phyloP scores from a whole-genome alignment of 2,329 filamentous ascomycete species.

The Escovopsis sp. region DNA sequence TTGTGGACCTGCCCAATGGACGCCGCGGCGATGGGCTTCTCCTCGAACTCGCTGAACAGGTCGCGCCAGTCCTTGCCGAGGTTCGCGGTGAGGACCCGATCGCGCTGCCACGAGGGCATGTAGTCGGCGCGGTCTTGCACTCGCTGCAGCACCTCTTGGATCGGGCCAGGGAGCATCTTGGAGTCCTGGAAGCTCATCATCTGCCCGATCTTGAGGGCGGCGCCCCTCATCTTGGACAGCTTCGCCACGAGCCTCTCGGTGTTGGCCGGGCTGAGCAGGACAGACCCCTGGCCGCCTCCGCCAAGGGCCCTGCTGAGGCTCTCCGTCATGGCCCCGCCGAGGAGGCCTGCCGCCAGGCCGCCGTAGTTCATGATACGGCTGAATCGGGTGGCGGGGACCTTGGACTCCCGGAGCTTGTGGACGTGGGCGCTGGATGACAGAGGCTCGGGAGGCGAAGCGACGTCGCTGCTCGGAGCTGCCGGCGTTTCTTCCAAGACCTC shows the following conservation, averaged over 20 bases:
- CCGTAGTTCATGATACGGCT: conserved; percentile 90
- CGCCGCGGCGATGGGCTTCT: conserved; percentile 83
- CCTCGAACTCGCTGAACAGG: conserved; percentile 72
- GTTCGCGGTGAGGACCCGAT: conserved; percentile 66
- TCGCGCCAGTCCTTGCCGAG: conserved; percentile 75
- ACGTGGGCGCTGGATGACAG: conserved; percentile 9
- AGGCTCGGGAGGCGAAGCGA: conserved; percentile 3
- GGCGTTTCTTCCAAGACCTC: conserved; percentile 4
- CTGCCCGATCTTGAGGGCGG: conserved; percentile 91
- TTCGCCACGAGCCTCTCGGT: conserved; percentile 89
- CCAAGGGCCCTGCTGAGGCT: conserved; percentile 68
- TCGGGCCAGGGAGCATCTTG: conserved; percentile 78
- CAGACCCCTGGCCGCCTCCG: conserved; percentile 50
- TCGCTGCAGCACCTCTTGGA: conserved; percentile 80
- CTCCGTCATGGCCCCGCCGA: conserved; percentile 81
- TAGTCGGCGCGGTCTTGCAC: conserved; percentile 96
- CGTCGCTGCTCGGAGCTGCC: not conserved
- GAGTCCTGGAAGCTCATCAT: conserved; percentile 98
- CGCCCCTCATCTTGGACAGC: conserved; percentile 89
- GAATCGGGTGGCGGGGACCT: conserved; percentile 75
- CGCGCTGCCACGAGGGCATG: conserved; percentile 88
- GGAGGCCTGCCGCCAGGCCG: conserved; percentile 86
- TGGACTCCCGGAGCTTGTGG: conserved; percentile 74
- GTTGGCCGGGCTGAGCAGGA: conserved; percentile 78
- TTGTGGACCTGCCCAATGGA: conserved; percentile 95